phyloP scores from a whole-genome alignment of 2,329 filamentous ascomycete species.

The Scortechinia acanthostroma region DNA sequence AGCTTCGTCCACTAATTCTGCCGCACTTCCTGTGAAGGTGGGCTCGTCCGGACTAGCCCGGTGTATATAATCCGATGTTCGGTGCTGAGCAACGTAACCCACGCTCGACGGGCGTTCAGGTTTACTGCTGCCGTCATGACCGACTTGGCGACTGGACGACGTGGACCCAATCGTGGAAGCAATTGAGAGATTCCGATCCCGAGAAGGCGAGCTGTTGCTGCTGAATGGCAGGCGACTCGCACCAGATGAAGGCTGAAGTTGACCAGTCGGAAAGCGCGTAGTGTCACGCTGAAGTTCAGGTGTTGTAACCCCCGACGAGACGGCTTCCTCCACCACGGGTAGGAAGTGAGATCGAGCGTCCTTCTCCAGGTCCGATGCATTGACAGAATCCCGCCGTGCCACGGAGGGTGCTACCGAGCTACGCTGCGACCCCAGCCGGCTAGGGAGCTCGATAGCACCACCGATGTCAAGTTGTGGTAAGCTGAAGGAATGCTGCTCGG shows the following conservation, averaged over 20 bases:
- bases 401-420: background rate
- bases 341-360: background rate
- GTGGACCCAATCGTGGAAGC: background rate
- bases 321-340: background rate
- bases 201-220: background rate
- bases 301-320: too few relatives aligned
- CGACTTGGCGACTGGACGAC: background rate
- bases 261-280: background rate
- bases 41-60: background rate
- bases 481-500: background rate
- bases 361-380: background rate
- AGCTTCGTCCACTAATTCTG: background rate
- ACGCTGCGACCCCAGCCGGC: background rate
- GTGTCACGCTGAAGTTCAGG: too few relatives aligned
- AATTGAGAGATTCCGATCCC: background rate
- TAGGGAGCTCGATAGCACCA: background rate
- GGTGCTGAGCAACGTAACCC: background rate
- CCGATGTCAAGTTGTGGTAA: background rate
- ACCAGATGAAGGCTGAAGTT: background rate
- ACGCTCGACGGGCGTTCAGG: background rate
- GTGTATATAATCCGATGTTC: background rate
- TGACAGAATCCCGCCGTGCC: too few relatives aligned
- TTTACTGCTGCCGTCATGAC: background rate
- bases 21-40: background rate
- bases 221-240: background rate